Percentiles rank a stretch among this genome's conserved stretches.
Evolutionary conservation across 2,329 filamentous ascomycete genomes (phyloP).

Genomic region (Pyrenophora graminea): DNA sequence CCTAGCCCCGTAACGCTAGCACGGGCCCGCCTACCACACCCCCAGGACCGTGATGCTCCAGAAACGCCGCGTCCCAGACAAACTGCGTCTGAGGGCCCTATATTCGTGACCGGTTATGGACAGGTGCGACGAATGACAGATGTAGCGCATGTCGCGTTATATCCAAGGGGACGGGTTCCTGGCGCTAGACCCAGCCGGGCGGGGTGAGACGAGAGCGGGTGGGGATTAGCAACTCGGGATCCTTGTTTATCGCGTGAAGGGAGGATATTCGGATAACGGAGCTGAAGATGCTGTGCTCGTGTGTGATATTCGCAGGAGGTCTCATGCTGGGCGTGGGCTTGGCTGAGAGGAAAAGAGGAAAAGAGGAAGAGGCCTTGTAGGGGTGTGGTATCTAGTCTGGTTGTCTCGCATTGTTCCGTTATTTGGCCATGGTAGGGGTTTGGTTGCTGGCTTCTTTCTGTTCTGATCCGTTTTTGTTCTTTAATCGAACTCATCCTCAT

Average conservation of each 20-base stretch:
- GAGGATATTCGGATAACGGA: background rate
- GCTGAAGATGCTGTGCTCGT: background rate
- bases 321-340: background rate
- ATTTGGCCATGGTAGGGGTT: background rate
- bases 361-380: too few species aligned
- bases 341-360: background rate
- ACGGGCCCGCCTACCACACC: background rate
- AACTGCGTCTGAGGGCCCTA: background rate
- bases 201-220: slow-evolving; percentile 1
- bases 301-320: background rate
- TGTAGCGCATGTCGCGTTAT: slow-evolving; percentile 1
- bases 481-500: background rate
- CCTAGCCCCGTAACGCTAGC: background rate
- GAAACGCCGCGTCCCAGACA: background rate
- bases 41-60: too few species aligned
- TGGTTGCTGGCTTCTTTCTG: background rate
- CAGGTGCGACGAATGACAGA: background rate
- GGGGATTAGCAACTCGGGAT: background rate
- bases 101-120: background rate
- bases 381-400: too few species aligned
- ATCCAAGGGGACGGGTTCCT: background rate
- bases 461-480: background rate
- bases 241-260: background rate
- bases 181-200: background rate
- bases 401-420: background rate